These are phyloP conservation scores for Pseudogymnoascus sp. DNA, from an alignment of 2,329 filamentous ascomycete species.

Conservation along the genomic window DNA sequence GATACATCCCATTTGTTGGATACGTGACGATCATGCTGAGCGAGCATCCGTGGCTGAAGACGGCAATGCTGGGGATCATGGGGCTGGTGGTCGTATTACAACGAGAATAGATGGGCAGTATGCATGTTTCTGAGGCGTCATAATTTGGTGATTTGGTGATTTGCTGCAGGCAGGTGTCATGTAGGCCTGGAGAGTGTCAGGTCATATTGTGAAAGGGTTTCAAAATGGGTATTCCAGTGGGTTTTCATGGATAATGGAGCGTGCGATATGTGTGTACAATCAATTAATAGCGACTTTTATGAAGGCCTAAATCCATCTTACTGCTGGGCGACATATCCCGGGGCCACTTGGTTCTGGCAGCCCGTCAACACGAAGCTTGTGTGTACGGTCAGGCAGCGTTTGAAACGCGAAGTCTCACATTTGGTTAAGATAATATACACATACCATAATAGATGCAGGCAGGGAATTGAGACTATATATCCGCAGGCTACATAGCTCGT, in stretches of 20 bases:
- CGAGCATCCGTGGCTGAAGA: slow-evolving; percentile 96
- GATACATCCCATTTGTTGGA: slow-evolving; percentile 88
- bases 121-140: slow-evolving; percentile 1
- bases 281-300: background rate
- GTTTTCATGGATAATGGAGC: background rate
- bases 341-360: background rate
- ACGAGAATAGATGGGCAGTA: slow-evolving; percentile 53
- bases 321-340: background rate
- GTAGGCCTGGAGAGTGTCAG: background rate
- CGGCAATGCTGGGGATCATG: slow-evolving; percentile 90
- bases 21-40: slow-evolving; percentile 95
- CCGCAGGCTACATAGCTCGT: background rate
- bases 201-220: background rate
- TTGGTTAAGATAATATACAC: background rate
- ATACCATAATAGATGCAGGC: background rate
- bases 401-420: slow-evolving; percentile 4
- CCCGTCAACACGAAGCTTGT: background rate
- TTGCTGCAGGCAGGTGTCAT: background rate
- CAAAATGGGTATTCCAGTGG: background rate
- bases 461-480: background rate
- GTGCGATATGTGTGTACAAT: background rate
- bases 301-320: background rate
- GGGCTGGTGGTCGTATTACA: slow-evolving; percentile 88
- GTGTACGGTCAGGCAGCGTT: background rate
- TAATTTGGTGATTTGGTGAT: background rate